Conservation (phyloP, 2,329 filamentous ascomycete genomes). For the Aspergillus calidoustus region DNA sequence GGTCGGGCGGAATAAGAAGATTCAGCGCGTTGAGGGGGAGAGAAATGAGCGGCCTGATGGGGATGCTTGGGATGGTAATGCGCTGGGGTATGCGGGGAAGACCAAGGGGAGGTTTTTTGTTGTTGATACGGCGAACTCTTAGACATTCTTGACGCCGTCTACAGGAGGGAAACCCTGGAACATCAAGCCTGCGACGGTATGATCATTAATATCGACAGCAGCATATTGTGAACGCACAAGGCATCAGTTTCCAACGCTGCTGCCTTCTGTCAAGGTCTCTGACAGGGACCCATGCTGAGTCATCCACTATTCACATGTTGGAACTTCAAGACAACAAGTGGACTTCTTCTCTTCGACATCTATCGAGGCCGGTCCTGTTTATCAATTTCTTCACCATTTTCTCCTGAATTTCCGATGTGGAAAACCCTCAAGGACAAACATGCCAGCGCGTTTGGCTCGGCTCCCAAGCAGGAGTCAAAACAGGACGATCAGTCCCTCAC, state of each 20-base stretch:
- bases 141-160: conserved; percentile 1
- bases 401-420: conserved; percentile 31
- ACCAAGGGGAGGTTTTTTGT: conserved; percentile 77
- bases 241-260: background rate
- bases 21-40: conserved; percentile 45
- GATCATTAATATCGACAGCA: too few species aligned
- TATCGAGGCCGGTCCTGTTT: background rate
- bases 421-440: conserved; percentile 40
- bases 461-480: conserved; percentile 26
- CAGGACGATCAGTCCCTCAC: conserved; percentile 44
- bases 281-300: conserved; percentile 24
- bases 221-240: background rate
- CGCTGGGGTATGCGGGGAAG: conserved; percentile 66
- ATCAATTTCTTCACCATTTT: background rate
- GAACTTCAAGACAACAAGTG: conserved; percentile 1
- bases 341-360: conserved; percentile 4
- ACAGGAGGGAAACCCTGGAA: background rate
- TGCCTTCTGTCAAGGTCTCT: background rate
- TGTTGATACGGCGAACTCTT: conserved; percentile 57
- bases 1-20: conserved; percentile 50
- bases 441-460: conserved; percentile 35
- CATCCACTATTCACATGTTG: conserved; percentile 16
- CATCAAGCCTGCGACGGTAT: background rate
- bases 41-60: conserved; percentile 44
- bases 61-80: conserved; percentile 70